Conservation (phyloP, 2,329 filamentous ascomycete genomes). For the Aspergillus sp. region DNA sequence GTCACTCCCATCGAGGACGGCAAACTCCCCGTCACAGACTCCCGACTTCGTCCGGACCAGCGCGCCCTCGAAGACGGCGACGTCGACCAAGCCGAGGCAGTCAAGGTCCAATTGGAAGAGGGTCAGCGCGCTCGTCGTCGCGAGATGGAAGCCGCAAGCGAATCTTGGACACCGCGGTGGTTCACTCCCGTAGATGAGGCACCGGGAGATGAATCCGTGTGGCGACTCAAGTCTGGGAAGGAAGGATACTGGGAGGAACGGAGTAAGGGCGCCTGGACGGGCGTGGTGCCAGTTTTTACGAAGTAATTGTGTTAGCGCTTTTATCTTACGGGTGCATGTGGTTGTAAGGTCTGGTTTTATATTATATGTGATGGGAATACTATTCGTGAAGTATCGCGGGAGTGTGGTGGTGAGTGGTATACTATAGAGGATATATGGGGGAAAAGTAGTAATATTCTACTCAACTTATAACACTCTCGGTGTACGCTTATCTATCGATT, state of each 20-base stretch:
- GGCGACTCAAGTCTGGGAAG: conserved; percentile 76
- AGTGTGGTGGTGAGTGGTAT: no score
- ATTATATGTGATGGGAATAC: no score
- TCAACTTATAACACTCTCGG: no score
- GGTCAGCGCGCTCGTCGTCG: conserved; percentile 74
- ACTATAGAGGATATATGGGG: no score
- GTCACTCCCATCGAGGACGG: conserved; percentile 76
- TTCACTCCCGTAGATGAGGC: conserved; percentile 67
- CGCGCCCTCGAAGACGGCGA: conserved; percentile 78
- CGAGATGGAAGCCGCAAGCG: conserved; percentile 73
- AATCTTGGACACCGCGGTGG: conserved; percentile 76
- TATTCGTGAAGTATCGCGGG: no score
- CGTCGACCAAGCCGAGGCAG: conserved; percentile 77
- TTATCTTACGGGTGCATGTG: no score
- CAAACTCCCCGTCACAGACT: conserved; percentile 78
- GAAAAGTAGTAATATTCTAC: no score
- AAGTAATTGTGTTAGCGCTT: background rate
- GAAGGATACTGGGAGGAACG: conserved; percentile 95
- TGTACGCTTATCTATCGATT: no score
- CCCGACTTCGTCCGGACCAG: conserved; percentile 82
- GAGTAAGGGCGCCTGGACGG: conserved; percentile 65
- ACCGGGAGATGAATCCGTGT: conserved; percentile 48
- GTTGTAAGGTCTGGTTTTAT: no score
- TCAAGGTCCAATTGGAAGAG: conserved; percentile 85
- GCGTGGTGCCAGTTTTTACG: conserved; percentile 57